A percentile compares a stretch with the other conserved stretches of the same genome.
These are phyloP conservation scores for Gynochthodes officinalis DNA, from an alignment of 257 asterid species.

Conservation along the genomic window DNA sequence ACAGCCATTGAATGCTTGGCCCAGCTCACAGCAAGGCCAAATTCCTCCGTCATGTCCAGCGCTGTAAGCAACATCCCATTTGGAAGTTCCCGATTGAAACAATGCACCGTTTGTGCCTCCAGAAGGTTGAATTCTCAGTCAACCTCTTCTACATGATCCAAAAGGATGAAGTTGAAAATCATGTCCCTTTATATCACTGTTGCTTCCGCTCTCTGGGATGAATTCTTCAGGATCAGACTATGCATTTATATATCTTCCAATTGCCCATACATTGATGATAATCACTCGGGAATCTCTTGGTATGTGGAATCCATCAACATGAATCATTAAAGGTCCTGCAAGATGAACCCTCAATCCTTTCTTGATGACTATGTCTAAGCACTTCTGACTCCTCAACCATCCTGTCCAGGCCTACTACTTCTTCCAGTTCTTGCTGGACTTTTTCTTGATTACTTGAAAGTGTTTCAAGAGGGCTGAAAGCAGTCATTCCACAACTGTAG, in stretches of 20 bases:
- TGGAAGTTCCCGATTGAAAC: constrained; percentile 23
- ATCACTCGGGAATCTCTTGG: constrained; percentile 39
- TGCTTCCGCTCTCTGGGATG: constrained; percentile 16
- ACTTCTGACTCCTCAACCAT: constrained; percentile 49
- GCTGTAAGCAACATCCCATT: constrained; percentile 13
- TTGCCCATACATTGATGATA: constrained; percentile 34
- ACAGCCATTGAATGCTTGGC: constrained; percentile 7
- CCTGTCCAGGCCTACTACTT: constrained; percentile 44
- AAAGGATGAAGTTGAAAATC: constrained; percentile 24
- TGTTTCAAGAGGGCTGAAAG: constrained; percentile 42
- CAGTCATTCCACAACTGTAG: constrained; percentile 45
- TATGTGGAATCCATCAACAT: constrained; percentile 22
- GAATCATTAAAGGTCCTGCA: constrained; percentile 15
- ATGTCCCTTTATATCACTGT: constrained; percentile 10
- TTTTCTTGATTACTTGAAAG: constrained; percentile 38
- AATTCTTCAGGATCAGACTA: constrained; percentile 46
- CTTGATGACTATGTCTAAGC: constrained; percentile 41
- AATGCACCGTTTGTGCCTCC: constrained; percentile 20
- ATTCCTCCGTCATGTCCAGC: constrained; percentile 24
- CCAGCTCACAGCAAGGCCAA: constrained; percentile 15
- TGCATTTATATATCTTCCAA: constrained; percentile 40
- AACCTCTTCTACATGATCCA: constrained; percentile 24
- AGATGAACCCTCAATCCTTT: constrained; percentile 31
- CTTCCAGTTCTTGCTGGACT: constrained; percentile 39
- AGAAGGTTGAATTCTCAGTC: constrained; percentile 18